These are phyloP conservation scores for Posidonia oceanica DNA, from an alignment of 116 monocot species.

Conservation along the genomic window DNA sequence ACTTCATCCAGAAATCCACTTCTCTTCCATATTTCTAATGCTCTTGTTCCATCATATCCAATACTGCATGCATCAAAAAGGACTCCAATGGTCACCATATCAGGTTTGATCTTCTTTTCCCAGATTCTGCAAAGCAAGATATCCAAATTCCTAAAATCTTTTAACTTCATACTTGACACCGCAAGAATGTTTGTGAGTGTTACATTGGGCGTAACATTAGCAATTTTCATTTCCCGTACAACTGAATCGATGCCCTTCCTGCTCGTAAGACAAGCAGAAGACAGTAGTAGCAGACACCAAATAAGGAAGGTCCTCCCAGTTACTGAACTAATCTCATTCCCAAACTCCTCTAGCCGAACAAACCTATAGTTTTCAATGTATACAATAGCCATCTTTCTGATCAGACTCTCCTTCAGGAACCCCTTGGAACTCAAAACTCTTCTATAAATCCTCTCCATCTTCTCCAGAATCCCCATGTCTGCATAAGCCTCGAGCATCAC, in stretches of 20 bases:
- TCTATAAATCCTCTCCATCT: slow-evolving; percentile 40
- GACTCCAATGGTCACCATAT: slow-evolving; percentile 56
- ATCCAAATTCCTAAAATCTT: slow-evolving; percentile 50
- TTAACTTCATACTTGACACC: slow-evolving; percentile 48
- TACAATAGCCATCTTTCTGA: slow-evolving; percentile 52
- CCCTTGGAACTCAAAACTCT: slow-evolving; percentile 22
- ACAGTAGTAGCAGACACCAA: slow-evolving; percentile 63
- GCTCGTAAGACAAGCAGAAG: slow-evolving; percentile 49
- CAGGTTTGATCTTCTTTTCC: slow-evolving; percentile 34
- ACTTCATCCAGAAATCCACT: slow-evolving; percentile 34
- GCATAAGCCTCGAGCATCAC: slow-evolving; percentile 70
- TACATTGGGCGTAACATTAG: slow-evolving; percentile 23
- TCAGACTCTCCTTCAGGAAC: slow-evolving; percentile 43
- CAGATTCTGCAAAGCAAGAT: slow-evolving; percentile 19
- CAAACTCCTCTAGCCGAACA: slow-evolving; percentile 57
- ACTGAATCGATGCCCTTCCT: slow-evolving; percentile 52
- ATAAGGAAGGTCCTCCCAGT: slow-evolving; percentile 43
- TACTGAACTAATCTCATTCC: slow-evolving; percentile 35
- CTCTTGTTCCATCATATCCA: slow-evolving; percentile 42
- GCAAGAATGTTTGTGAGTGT: slow-evolving; percentile 53
- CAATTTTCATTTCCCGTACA: slow-evolving; percentile 37
- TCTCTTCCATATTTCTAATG: slow-evolving; percentile 50
- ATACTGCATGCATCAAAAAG: slow-evolving; percentile 56
- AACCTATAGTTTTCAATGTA: slow-evolving; percentile 54
- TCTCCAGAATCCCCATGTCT: slow-evolving; percentile 47